Conservation (phyloP, 2,329 filamentous ascomycete genomes). For the Eutypella sp. region DNA sequence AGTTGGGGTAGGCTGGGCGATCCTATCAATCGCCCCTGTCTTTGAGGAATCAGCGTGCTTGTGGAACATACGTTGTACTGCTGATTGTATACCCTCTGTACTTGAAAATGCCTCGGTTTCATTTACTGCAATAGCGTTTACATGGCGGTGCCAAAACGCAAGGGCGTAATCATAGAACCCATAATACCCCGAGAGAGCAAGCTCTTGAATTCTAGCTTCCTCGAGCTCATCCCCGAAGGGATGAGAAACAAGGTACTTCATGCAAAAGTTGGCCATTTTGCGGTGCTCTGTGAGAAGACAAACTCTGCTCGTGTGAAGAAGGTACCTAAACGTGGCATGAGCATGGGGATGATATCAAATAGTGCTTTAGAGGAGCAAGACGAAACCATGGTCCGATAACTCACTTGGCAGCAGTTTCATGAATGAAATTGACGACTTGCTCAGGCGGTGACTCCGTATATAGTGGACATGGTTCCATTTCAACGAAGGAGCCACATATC, state of each 20-base stretch:
- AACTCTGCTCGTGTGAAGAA: neutral
- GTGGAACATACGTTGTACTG: too few species aligned
- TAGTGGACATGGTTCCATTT: neutral
- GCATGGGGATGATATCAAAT: neutral
- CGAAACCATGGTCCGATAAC: neutral
- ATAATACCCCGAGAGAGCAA: neutral
- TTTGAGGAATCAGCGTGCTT: neutral
- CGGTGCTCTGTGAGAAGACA: neutral
- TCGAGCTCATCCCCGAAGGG: neutral
- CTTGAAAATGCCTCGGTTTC: too few species aligned
- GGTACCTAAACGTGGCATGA: neutral
- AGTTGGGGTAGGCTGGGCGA: neutral
- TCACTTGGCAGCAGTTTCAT: neutral
- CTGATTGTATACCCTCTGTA: too few species aligned
- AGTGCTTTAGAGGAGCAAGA: neutral
- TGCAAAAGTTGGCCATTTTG: neutral
- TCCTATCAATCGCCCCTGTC: neutral
- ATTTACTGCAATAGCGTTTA: neutral
- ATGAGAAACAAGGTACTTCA: neutral
- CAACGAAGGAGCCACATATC: constrained; percentile 6
- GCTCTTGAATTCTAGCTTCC: neutral
- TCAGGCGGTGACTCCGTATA: neutral
- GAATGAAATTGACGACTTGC: constrained; percentile 3
- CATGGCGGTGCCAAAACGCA: neutral
- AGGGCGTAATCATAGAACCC: neutral